A percentile compares a stretch with the other conserved stretches of the same genome.
These are phyloP conservation scores for Talaromyces stipitatus DNA, from an alignment of 495 filamentous ascomycete genomes.

Conservation along the genomic window DNA sequence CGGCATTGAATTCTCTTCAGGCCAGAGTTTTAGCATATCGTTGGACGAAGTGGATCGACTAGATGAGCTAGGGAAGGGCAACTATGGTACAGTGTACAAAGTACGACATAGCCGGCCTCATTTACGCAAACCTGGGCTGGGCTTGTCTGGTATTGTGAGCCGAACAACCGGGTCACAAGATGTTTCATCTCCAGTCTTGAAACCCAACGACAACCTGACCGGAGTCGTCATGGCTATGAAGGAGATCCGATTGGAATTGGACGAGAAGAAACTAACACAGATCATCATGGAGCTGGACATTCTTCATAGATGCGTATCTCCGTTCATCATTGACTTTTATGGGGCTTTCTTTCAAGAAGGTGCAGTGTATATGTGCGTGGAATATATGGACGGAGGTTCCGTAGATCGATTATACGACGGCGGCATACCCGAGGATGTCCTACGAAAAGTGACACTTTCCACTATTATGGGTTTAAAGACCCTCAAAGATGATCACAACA, in stretches of 20 bases:
- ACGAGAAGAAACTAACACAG: slow-evolving; percentile 91
- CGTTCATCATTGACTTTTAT: slow-evolving; percentile 97
- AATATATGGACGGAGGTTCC: slow-evolving; percentile 99
- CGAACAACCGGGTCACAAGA: slow-evolving; percentile 25
- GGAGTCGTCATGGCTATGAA: slow-evolving; percentile 98
- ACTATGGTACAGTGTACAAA: slow-evolving; percentile 97
- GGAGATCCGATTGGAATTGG: slow-evolving; percentile 92
- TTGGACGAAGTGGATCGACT: slow-evolving; percentile 92
- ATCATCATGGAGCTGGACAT: slow-evolving; percentile 99
- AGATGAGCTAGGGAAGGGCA: slow-evolving; percentile 95
- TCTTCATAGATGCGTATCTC: slow-evolving; percentile 87
- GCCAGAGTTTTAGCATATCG: slow-evolving; percentile 86
- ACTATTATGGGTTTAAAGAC: slow-evolving; percentile 87
- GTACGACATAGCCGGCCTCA: slow-evolving; percentile 78
- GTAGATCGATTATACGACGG: slow-evolving; percentile 96
- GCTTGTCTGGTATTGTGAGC: slow-evolving; percentile 56
- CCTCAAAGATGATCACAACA: slow-evolving; percentile 97
- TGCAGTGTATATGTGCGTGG: slow-evolving; percentile 98
- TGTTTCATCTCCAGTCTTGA: slow-evolving; percentile 12
- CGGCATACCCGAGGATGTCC: slow-evolving; percentile 79
- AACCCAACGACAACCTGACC: slow-evolving; percentile 35
- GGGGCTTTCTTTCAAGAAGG: slow-evolving; percentile 99
- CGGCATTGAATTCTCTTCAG: slow-evolving; percentile 86
- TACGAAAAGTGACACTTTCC: slow-evolving; percentile 86
- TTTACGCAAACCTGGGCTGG: slow-evolving; percentile 70